Evolutionary conservation across 78 protist genomes (phyloP).

Genomic region (Dictyostelium discoideum): dicty_2.7 NC_007088.5:1491001-1491500

Average conservation of each 20-base stretch:
- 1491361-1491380: not conserved
- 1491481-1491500: not conserved
- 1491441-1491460: not conserved
- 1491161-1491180: not conserved
- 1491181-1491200: not conserved
- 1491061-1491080: not conserved
- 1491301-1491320: not conserved
- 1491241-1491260: not conserved
- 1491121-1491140: not conserved
- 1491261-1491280: not conserved
- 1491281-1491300: not conserved
- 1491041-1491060: not conserved
- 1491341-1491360: not conserved
- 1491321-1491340: not conserved
- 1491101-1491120: not conserved
- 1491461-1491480: not conserved
- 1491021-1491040: not conserved
- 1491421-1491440: not conserved
- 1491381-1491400: not conserved
- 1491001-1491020: not conserved
- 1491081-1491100: not conserved
- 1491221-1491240: not conserved
- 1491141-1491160: not conserved
- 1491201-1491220: not conserved
- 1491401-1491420: not conserved